These are phyloP conservation scores for Aspergillus oerlinghausenensis DNA, from an alignment of 2,329 filamentous ascomycete genomes.

Conservation along the genomic window DNA sequence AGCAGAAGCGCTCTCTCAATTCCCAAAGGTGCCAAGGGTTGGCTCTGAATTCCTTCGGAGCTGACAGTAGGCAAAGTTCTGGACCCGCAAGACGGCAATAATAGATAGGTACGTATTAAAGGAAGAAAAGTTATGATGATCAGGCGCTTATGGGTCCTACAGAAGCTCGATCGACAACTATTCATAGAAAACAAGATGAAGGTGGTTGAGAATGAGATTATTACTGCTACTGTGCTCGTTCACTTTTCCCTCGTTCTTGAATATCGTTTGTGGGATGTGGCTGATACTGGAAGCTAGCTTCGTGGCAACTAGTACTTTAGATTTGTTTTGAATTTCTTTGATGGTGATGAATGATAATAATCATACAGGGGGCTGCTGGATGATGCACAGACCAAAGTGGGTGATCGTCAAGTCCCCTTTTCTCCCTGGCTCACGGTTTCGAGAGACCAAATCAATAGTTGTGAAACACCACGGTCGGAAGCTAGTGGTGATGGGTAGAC, in stretches of 20 bases:
- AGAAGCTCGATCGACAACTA: not conserved
- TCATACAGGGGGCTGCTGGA: constrained; percentile 6
- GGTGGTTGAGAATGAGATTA: not conserved
- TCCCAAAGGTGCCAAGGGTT: not conserved
- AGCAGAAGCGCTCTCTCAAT: not conserved
- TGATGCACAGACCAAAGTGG: constrained; percentile 12
- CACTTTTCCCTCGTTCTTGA: not conserved
- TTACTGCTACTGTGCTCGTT: not conserved
- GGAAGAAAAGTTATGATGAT: not conserved
- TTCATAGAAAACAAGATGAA: not conserved
- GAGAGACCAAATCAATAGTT: not conserved
- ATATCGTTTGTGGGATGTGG: not conserved
- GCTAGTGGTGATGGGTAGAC: not conserved
- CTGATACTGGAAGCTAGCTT: not conserved
- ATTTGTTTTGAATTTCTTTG: not conserved
- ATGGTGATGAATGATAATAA: not conserved
- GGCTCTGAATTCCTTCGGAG: not conserved
- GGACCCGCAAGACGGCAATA: not conserved
- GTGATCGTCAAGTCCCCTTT: constrained; percentile 18
- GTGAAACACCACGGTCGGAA: constrained; percentile 4
- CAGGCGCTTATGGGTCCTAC: not conserved
- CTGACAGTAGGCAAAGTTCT: not conserved
- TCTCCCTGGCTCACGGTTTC: not conserved
- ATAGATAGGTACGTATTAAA: not conserved
- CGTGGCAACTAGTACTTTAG: not conserved